Percentiles rank a stretch among this genome's conserved stretches.
Evolutionary conservation across 345 rosid species (phyloP).

Genomic region (Gossypium arboreum): DNA sequence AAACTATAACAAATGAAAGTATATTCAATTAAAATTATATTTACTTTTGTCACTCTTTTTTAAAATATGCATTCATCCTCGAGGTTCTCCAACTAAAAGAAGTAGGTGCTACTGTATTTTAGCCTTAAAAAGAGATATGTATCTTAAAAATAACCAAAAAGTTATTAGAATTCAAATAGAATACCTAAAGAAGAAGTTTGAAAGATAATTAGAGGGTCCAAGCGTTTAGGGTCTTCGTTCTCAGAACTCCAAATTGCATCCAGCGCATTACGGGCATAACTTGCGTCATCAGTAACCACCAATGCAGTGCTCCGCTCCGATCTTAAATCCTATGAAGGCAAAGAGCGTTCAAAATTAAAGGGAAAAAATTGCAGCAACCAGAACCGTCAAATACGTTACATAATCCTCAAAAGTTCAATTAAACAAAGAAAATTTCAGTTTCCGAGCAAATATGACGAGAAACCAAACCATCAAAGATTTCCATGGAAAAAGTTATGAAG

Average conservation of each 20-base stretch:
- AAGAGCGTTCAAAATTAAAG: not conserved
- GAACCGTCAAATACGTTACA: not conserved
- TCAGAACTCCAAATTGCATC: slow-evolving; percentile 34
- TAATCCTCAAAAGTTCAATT: not conserved
- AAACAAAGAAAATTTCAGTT: not conserved
- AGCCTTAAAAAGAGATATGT: not conserved
- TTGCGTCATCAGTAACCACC: slow-evolving; percentile 12
- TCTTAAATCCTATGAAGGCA: slow-evolving; percentile 7
- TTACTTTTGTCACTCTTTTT: not conserved
- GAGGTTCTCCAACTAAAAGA: not conserved
- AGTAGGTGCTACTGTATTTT: not conserved
- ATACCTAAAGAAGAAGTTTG: slow-evolving; percentile 61
- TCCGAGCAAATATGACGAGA: not conserved
- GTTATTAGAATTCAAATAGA: not conserved
- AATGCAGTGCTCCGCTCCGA: not conserved
- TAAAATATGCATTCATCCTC: not conserved
- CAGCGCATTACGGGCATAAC: slow-evolving; percentile 31
- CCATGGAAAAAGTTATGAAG: not conserved
- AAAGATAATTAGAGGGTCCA: slow-evolving; percentile 48
- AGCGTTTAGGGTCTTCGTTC: slow-evolving; percentile 27
- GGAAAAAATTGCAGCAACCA: not conserved
- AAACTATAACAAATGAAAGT: not conserved
- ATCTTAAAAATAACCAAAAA: not conserved
- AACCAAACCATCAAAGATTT: not conserved
- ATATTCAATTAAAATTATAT: not conserved